Evolutionary conservation across 2,329 filamentous ascomycete genomes (phyloP).

Genomic region (Pseudopyricularia javanii): DNA sequence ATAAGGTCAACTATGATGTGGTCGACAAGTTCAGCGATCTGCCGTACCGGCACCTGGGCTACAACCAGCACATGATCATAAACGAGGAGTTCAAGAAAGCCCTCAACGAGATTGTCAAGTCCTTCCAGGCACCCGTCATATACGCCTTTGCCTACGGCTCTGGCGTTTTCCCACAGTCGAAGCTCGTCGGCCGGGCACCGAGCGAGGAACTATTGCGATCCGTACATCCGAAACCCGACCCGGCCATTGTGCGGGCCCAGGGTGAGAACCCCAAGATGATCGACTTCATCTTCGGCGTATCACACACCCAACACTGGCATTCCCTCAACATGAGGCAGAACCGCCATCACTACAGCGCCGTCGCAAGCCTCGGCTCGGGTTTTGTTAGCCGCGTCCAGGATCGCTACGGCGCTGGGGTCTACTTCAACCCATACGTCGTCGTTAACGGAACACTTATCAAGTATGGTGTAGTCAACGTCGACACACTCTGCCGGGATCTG

Average conservation of each 20-base stretch:
- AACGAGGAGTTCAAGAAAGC: slow-evolving; percentile 93
- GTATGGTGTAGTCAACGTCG: slow-evolving; percentile 91
- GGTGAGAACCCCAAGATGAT: slow-evolving; percentile 90
- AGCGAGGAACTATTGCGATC: slow-evolving; percentile 45
- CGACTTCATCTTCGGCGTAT: slow-evolving; percentile 95
- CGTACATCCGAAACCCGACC: slow-evolving; percentile 71
- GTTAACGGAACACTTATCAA: slow-evolving; percentile 95
- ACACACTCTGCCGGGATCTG: slow-evolving; percentile 77
- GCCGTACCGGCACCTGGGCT: slow-evolving; percentile 70
- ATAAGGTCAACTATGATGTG: slow-evolving; percentile 51
- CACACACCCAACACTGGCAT: slow-evolving; percentile 93
- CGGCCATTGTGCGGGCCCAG: slow-evolving; percentile 73
- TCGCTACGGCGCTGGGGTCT: slow-evolving; percentile 80
- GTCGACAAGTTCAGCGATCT: slow-evolving; percentile 66
- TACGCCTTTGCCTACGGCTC: slow-evolving; percentile 98
- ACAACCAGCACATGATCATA: slow-evolving; percentile 93
- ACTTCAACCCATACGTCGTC: slow-evolving; percentile 93
- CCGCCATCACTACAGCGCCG: slow-evolving; percentile 79
- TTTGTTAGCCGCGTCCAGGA: slow-evolving; percentile 80
- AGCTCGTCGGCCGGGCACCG: slow-evolving; percentile 34
- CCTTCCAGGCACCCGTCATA: slow-evolving; percentile 84
- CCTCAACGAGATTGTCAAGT: slow-evolving; percentile 74
- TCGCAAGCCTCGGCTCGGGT: slow-evolving; percentile 74
- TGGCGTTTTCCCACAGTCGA: slow-evolving; percentile 78
- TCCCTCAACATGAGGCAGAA: slow-evolving; percentile 82